A percentile compares a stretch with the other conserved stretches of the same genome.
Conservation (phyloP, 2,329 filamentous ascomycete genomes). For the Aspergillus sp. region DNA sequence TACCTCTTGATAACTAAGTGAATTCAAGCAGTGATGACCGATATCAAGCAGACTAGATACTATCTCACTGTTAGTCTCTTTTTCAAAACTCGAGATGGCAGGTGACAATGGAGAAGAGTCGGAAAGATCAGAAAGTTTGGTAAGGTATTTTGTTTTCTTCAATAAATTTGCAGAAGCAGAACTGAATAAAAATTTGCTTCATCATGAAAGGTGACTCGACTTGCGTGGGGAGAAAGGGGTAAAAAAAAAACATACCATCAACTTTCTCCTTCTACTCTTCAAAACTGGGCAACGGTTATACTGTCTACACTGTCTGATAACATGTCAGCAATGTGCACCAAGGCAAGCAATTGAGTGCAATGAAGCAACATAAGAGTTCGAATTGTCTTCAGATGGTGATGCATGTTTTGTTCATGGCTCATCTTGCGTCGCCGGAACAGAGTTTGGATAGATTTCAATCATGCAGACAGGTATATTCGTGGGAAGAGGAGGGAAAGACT, state of each 20-base stretch:
- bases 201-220: conserved; percentile 31
- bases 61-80: conserved; percentile 4
- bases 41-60: neutral
- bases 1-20: conserved; percentile 11
- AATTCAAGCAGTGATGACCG: neutral
- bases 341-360: conserved; percentile 1
- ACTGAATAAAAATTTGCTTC: conserved; percentile 50
- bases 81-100: conserved; percentile 6
- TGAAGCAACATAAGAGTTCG: conserved; percentile 3
- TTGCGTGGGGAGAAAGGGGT: neutral
- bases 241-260: neutral
- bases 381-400: conserved; percentile 50
- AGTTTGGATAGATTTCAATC: conserved; percentile 48
- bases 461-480: conserved; percentile 25
- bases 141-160: conserved; percentile 55
- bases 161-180: conserved; percentile 56
- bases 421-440: conserved; percentile 49
- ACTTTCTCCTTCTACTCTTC: neutral
- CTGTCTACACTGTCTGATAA: conserved; percentile 3
- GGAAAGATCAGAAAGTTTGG: conserved; percentile 45
- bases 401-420: conserved; percentile 55
- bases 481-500: conserved; percentile 12
- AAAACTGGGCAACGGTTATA: neutral
- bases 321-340: conserved; percentile 10
- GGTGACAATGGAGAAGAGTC: conserved; percentile 5